Base-by-base conservation (phyloP, 148 eudicot genomes). In the Polygonum maritimum region DNA sequence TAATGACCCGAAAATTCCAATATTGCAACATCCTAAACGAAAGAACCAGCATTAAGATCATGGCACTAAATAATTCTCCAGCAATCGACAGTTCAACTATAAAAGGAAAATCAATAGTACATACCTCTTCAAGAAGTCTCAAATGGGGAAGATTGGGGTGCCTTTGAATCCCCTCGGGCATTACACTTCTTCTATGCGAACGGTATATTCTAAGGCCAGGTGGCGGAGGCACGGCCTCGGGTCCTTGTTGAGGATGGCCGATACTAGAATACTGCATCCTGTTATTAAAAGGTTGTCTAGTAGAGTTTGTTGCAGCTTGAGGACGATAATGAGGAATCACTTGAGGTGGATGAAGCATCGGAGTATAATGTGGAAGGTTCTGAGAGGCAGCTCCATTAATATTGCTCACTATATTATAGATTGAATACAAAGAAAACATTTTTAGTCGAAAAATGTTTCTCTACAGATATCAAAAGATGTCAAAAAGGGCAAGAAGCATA, bases 1-100 rank as follows among this genome's bases (percentile, higher is more conserved):
- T 88, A 86, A 76, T 84, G 84, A 36, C 86, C 83, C 22, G 94
- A 84, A 70, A 91, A 76, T 77, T 92, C 97, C 65, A 88, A 82
- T 49, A 92, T 79, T n/a, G 97, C 97, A 78, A 89, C 94, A 74
- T 87, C 90, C 99, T 95, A 75, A 80, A 83, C 31, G 48, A 65
- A 79, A 8, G 31, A 26, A 26, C 31, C 31, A 26, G 31, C 31
- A 26, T 26, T 26, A 26, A 40, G 7, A 51, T 14, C 19, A 51
- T 14, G 55, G 19, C 15, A 31, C 71, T 67, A 31, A n/a, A n/a
- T n/a, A n/a, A n/a, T n/a, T n/a, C n/a, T n/a, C n/a, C n/a, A n/a
- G n/a, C n/a, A n/a, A 33, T 33, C 2, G 1, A 33, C 31, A 26
- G 31, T 26, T 26, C 31, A 26, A 26, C 31, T 1, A 26, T 26